Percentiles rank a stretch among this genome's conserved stretches.
Evolutionary conservation across 2,329 filamentous ascomycete genomes (phyloP).

Genomic region (Colletotrichum abscissum): DNA sequence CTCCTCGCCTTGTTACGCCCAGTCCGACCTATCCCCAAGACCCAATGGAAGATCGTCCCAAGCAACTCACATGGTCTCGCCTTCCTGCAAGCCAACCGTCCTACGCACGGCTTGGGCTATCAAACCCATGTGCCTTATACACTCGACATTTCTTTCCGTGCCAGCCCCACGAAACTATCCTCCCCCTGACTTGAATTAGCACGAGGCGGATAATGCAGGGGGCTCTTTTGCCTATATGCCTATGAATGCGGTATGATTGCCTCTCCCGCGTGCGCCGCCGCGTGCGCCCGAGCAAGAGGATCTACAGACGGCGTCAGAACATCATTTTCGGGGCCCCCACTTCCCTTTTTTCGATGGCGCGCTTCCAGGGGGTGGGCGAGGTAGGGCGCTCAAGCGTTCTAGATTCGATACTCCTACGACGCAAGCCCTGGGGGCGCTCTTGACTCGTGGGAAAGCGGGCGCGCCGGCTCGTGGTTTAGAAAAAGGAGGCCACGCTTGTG

Average conservation of each 20-base stretch:
- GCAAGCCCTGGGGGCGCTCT: neutral
- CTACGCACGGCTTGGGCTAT: neutral
- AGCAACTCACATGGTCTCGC: neutral
- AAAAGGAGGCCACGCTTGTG: neutral
- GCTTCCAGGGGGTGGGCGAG: neutral
- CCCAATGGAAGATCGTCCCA: neutral
- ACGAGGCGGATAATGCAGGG: neutral
- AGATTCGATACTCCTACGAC: neutral
- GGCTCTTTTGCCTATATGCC: neutral
- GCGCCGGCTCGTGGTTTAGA: neutral
- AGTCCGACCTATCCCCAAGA: neutral
- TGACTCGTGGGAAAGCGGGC: neutral
- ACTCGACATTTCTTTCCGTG: neutral
- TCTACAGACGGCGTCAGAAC: neutral
- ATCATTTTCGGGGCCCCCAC: neutral
- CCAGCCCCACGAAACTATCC: neutral
- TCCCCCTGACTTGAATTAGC: neutral
- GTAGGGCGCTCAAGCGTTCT: neutral
- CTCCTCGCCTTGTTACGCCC: neutral
- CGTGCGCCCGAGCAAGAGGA: neutral
- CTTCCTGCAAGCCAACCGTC: neutral
- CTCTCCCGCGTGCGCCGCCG: neutral
- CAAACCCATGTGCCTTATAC: no score
- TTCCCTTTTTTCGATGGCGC: neutral
- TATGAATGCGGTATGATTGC: neutral